Percentiles rank a stretch among this genome's conserved stretches.
phyloP scores from a whole-genome alignment of 73 alveolate species.

The Urostyla sp. region DNA sequence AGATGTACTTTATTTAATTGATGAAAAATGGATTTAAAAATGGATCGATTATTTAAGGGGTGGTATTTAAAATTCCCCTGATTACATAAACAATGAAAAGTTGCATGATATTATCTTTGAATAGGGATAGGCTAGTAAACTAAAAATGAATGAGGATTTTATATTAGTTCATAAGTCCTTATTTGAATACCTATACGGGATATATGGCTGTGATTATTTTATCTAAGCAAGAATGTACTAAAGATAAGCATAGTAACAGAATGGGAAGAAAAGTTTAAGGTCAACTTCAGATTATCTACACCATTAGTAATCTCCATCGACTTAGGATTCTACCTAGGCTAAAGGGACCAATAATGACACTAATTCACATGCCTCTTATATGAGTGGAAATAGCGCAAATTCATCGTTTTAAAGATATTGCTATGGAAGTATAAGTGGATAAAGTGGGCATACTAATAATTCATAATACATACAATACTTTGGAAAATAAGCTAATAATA shows the following conservation, averaged over 20 bases:
- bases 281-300: too few relatives aligned
- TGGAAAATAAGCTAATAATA: not conserved
- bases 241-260: not conserved
- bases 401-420: constrained; percentile 2
- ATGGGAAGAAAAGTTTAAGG: not conserved
- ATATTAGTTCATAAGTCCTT: constrained; percentile 45
- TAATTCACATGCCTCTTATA: constrained; percentile 40
- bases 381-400: constrained; percentile 43
- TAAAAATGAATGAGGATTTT: constrained; percentile 44
- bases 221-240: constrained; percentile 24
- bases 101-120: constrained; percentile 8
- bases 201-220: constrained; percentile 48
- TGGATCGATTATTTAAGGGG: constrained; percentile 53
- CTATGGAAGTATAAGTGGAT: too few relatives aligned
- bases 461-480: not conserved
- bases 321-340: too few relatives aligned
- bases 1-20: constrained; percentile 42
- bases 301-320: too few relatives aligned
- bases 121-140: constrained; percentile 1
- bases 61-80: constrained; percentile 27
- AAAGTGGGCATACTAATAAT: too few relatives aligned
- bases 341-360: not conserved
- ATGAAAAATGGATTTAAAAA: constrained; percentile 46
- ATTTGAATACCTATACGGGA: constrained; percentile 47
- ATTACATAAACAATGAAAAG: constrained; percentile 29